Evolutionary conservation across 108 stramenopile species (phyloP).

Genomic region (Nitzschia palea): DNA sequence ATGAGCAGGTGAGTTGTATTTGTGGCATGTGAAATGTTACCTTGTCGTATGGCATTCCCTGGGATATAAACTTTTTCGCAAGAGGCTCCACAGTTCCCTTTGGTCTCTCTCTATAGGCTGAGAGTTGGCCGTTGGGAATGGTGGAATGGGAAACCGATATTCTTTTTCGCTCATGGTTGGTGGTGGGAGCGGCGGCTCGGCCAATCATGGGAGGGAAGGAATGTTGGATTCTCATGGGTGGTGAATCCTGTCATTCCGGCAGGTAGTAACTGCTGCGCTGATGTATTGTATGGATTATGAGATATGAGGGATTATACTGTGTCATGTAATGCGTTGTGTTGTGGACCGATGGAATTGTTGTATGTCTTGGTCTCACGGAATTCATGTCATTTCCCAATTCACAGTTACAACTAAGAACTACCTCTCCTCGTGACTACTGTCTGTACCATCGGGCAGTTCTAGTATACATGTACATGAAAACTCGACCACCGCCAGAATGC

Average conservation of each 20-base stretch:
- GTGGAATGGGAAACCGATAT: background rate
- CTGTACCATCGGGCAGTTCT: too few relatives aligned
- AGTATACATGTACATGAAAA: too few relatives aligned
- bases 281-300: constrained; percentile 30
- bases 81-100: constrained; percentile 20
- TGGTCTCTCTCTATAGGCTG: constrained; percentile 20
- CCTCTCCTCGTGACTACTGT: too few relatives aligned
- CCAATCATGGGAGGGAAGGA: background rate
- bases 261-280: constrained; percentile 13
- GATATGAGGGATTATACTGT: constrained; percentile 21
- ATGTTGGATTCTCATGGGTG: background rate
- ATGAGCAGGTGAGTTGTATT: background rate
- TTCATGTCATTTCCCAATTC: too few relatives aligned
- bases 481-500: too few relatives aligned
- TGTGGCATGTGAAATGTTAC: background rate
- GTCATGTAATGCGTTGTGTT: too few relatives aligned
- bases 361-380: too few relatives aligned
- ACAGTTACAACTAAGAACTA: too few relatives aligned
- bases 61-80: constrained; percentile 28
- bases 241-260: background rate
- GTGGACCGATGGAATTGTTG: too few relatives aligned
- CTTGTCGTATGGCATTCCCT: background rate
- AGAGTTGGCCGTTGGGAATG: constrained; percentile 6
- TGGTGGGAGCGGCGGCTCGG: background rate
- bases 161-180: background rate